Evolutionary conservation across 495 filamentous ascomycete genomes (phyloP).

Genomic region (Neurospora tetraspora): DNA sequence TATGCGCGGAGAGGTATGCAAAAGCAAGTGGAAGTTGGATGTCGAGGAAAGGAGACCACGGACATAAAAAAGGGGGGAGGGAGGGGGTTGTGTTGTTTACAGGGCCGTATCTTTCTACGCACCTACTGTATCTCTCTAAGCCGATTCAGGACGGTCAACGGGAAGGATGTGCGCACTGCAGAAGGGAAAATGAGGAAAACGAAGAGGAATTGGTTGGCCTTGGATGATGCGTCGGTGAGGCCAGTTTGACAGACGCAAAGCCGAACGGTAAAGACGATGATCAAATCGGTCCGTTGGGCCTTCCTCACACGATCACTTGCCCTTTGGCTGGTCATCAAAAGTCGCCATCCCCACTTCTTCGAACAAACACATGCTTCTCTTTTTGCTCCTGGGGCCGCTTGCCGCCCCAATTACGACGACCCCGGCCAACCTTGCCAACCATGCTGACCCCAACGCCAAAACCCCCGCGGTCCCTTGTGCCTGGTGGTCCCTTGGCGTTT

Average conservation of each 20-base stretch:
- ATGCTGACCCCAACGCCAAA: neutral
- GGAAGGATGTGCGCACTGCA: neutral
- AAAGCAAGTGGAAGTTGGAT: neutral
- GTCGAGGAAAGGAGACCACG: neutral
- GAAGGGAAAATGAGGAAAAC: neutral
- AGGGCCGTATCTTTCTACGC: neutral
- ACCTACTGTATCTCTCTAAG: neutral
- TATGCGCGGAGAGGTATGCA: neutral
- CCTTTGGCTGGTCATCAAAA: conserved; percentile 4
- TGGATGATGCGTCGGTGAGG: neutral
- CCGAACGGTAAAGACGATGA: neutral
- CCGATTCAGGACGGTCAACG: neutral
- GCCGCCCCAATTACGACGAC: neutral
- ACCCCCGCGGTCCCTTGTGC: neutral
- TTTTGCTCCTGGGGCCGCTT: neutral
- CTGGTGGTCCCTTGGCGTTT: neutral
- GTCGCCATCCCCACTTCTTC: conserved; percentile 4
- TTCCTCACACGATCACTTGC: conserved; percentile 19
- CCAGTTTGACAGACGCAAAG: neutral
- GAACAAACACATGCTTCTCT: neutral
- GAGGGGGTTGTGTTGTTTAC: neutral
- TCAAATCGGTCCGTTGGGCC: neutral
- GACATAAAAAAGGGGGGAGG: neutral
- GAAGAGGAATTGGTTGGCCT: neutral
- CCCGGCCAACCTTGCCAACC: neutral